A percentile compares a stretch with the other conserved stretches of the same genome.
Conservation (phyloP, 139 green algal genomes). For the Desmodesmus armatus region DNA sequence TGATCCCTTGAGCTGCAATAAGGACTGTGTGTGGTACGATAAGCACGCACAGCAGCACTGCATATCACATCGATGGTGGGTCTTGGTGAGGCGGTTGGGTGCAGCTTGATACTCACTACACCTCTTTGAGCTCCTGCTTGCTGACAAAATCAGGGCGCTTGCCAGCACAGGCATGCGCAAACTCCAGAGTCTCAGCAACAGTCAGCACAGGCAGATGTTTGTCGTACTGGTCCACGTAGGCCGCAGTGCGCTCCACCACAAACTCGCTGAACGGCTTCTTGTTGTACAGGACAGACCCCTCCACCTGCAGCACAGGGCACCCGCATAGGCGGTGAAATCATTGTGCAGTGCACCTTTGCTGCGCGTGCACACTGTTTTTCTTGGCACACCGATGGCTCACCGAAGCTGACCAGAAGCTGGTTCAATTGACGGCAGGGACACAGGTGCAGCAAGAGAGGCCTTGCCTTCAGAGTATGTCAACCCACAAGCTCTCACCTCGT, state of each 20-base stretch:
- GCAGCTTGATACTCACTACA: conserved; percentile 18
- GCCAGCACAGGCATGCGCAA: conserved; percentile 29
- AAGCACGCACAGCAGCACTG: no score
- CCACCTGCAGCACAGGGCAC: conserved; percentile 11
- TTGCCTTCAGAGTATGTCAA: no score
- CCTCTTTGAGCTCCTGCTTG: conserved; percentile 18
- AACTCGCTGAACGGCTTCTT: background rate
- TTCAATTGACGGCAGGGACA: no score
- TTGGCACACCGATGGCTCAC: no score
- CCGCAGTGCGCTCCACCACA: conserved; percentile 45
- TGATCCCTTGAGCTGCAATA: no score
- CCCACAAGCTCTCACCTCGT: background rate
- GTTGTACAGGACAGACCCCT: conserved; percentile 23
- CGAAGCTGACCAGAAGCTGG: no score
- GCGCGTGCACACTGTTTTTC: no score
- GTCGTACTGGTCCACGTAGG: conserved; percentile 38
- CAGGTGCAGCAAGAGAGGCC: no score
- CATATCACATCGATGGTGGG: no score
- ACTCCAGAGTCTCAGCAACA: conserved; percentile 31
- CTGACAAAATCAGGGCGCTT: background rate
- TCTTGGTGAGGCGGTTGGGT: no score
- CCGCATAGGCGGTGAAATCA: no score
- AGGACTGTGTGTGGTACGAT: no score
- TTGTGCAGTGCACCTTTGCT: background rate
- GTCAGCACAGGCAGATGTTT: conserved; percentile 24